Evolutionary conservation across 108 stramenopile species (phyloP), one percentile per base, ranked within the genome.

Genomic region (Nannochloropsis gaditana): DNA sequence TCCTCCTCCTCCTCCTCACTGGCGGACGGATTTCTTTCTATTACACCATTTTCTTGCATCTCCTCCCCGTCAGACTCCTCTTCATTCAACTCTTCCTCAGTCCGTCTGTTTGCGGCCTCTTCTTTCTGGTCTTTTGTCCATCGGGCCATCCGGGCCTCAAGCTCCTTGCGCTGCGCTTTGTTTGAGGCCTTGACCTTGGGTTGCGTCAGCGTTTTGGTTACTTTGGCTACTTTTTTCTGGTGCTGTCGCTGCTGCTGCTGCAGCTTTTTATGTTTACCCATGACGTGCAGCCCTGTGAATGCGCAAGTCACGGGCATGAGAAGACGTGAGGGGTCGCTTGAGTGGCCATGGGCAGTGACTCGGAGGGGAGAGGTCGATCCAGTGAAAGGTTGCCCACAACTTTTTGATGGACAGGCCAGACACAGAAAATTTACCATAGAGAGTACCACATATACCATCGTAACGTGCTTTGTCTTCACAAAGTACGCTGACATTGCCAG

Each of bases 21-120:
- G 43, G 80, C 44, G 43, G 10, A 21, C 1, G 21, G 9, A 1
- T 82, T 41, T 5, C 17, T 82, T 45, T 42, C 44, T 43, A 21
- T 44, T 21, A n/a, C 80, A 4, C 5, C 44, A 11, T 59, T 9
- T 81, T 42, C 80, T 11, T 90, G 86, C 43, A 79, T 90, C 17
- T 45, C 90, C n/a, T 19, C 83, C 3, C 9, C 90, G 11, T 82
- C 82, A 45, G 31, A 73, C 21, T 59, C 91, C 21, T 84, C 89
- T 31, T 0, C 31, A 31, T 31, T 31, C 31, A 1, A 31, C 31
- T 31, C 31, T 31, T 4, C 59, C 59, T 73, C 59, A 31, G 31
- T 31, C 31, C 31, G 31, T 31, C n/a, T 73, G 59, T n/a, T 73
- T 73, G 59, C 59, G 59, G 31, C 31, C 59, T 73, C 2, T 15